A percentile compares a stretch with the other conserved stretches of the same genome.
Evolutionary conservation across 2,329 filamentous ascomycete genomes (phyloP).

Genomic region (Colletotrichum sp.): DNA sequence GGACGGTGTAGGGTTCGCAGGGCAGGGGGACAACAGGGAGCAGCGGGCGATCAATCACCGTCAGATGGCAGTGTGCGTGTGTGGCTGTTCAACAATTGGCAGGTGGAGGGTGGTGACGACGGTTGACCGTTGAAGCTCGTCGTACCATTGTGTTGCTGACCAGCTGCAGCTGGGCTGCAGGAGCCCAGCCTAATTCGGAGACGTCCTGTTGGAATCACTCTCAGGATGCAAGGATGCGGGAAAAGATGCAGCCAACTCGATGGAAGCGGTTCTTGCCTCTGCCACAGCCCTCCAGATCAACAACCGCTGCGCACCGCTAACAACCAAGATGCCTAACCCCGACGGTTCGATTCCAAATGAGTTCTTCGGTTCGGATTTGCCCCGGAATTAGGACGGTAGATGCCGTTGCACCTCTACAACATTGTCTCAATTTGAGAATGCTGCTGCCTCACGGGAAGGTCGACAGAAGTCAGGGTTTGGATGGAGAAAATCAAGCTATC

Average conservation of each 20-base stretch:
- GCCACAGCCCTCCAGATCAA: not conserved
- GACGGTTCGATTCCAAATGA: not conserved
- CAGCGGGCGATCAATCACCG: not conserved
- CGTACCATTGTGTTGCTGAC: not conserved
- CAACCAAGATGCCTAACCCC: not conserved
- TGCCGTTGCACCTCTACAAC: not conserved
- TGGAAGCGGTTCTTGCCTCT: not conserved
- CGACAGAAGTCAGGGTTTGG: not conserved
- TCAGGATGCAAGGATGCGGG: not conserved
- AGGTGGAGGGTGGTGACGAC: not conserved
- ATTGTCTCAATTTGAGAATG: not conserved
- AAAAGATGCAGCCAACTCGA: not conserved
- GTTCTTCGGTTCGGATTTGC: not conserved
- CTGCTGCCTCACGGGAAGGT: not conserved
- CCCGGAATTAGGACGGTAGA: not conserved
- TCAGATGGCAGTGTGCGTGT: not conserved
- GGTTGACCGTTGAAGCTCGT: not conserved
- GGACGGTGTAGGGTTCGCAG: not conserved
- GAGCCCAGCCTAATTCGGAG: not conserved
- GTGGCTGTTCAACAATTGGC: not conserved
- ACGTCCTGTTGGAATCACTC: not conserved
- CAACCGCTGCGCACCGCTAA: not conserved
- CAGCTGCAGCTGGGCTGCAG: constrained; percentile 2
- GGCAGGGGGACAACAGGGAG: not conserved
- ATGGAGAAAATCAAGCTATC: not conserved